Percentiles rank a stretch among this genome's conserved stretches.
phyloP scores from a whole-genome alignment of 345 rosid genomes.

The Eucalyptus decipiens region DNA sequence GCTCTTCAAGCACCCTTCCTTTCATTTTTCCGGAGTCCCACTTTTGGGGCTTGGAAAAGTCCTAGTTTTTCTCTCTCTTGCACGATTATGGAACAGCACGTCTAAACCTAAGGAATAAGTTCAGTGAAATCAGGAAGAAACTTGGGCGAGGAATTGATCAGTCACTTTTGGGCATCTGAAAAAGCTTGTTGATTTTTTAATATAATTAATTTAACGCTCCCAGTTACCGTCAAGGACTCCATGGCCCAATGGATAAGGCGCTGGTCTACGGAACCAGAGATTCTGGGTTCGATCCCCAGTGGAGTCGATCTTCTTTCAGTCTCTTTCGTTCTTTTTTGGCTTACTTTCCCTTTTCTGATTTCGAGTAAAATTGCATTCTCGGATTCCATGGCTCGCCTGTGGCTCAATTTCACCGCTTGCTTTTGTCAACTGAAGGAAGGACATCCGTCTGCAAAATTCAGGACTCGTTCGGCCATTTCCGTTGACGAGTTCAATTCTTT shows the following conservation, averaged over 20 bases:
- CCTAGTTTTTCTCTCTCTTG: neutral
- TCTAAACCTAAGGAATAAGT: neutral
- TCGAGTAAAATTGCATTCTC: neutral
- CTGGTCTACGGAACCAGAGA: slow-evolving; percentile 90
- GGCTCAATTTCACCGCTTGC: neutral
- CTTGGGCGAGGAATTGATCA: neutral
- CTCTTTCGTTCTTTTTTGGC: accelerated
- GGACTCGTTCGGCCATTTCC: neutral
- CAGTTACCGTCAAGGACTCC: slow-evolving; percentile 4
- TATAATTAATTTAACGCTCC: accelerated
- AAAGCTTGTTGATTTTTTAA: neutral
- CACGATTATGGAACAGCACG: neutral
- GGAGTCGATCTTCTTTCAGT: slow-evolving; percentile 22
- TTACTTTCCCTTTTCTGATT: neutral
- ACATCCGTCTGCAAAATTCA: neutral
- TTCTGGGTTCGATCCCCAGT: slow-evolving; percentile 85
- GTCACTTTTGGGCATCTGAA: neutral
- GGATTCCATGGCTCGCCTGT: neutral
- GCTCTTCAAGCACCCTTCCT: neutral
- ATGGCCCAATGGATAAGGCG: slow-evolving; percentile 94
- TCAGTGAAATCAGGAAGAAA: neutral
- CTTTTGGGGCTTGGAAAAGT: neutral
- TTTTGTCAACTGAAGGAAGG: neutral
- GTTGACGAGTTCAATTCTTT: neutral
- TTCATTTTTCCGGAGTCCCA: neutral